A percentile compares a stretch with the other conserved stretches of the same genome.
Evolutionary conservation across 805 yeast genomes (phyloP).

Genomic region (Wickerhamiella galacta): DNA sequence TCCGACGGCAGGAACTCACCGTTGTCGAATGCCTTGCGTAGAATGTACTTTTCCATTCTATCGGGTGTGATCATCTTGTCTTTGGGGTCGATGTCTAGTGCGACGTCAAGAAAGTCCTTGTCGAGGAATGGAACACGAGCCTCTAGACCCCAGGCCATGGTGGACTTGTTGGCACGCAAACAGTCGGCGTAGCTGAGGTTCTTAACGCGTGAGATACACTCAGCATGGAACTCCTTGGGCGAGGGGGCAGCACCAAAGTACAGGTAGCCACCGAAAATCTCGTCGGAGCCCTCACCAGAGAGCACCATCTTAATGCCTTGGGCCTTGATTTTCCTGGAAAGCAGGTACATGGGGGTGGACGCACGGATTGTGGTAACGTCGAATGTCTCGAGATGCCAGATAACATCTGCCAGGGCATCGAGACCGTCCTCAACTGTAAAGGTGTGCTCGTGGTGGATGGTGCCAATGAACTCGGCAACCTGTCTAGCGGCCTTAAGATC

Average conservation of each 20-base stretch:
- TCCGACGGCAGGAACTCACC: slow-evolving; percentile 87
- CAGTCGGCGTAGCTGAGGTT: slow-evolving; percentile 96
- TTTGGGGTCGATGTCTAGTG: slow-evolving; percentile 88
- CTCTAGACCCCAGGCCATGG: slow-evolving; percentile 99
- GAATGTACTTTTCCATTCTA: slow-evolving; percentile 77
- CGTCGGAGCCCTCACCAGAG: slow-evolving; percentile 98
- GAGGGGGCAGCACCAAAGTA: slow-evolving; percentile 95
- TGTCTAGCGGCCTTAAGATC: slow-evolving; percentile 91
- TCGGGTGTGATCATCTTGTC: slow-evolving; percentile 78
- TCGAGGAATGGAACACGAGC: slow-evolving; percentile 99
- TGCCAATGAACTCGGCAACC: slow-evolving; percentile 91
- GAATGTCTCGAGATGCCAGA: slow-evolving; percentile 88
- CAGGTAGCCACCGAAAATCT: slow-evolving; percentile 95
- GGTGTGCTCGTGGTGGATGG: slow-evolving; percentile 94
- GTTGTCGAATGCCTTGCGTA: slow-evolving; percentile 96
- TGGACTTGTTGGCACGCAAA: slow-evolving; percentile 96
- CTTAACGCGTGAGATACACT: slow-evolving; percentile 90
- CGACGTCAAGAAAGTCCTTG: slow-evolving; percentile 72
- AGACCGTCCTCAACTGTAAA: slow-evolving; percentile 94
- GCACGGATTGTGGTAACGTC: slow-evolving; percentile 99
- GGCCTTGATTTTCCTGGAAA: slow-evolving; percentile 94
- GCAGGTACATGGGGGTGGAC: slow-evolving; percentile 94
- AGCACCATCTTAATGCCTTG: slow-evolving; percentile 99
- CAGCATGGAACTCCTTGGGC: slow-evolving; percentile 83
- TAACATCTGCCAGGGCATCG: slow-evolving; percentile 88